A percentile compares a stretch with the other conserved stretches of the same genome.
phyloP scores from a whole-genome alignment of 352 stramenopile species.

The Hyaloperonospora brassicae region DNA sequence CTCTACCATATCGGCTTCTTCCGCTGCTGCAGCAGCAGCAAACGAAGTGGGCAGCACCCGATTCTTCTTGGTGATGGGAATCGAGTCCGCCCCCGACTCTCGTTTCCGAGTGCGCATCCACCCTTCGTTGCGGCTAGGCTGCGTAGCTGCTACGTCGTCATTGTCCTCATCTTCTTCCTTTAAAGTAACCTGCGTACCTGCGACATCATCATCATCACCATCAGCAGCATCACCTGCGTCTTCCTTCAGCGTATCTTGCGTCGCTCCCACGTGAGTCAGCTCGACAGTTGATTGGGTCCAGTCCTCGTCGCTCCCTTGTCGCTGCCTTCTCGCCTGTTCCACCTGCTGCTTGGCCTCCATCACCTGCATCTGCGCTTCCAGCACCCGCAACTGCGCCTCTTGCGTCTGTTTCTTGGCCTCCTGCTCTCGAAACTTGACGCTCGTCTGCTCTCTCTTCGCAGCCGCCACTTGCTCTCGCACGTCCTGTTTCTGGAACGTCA shows the following conservation, averaged over 20 bases:
- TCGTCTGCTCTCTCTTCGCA: constrained; percentile 8
- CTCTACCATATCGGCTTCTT: constrained; percentile 6
- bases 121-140: constrained; percentile 14
- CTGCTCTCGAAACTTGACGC: constrained; percentile 2
- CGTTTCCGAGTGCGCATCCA: constrained; percentile 19
- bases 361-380: constrained; percentile 19
- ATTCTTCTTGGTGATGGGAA: constrained; percentile 20
- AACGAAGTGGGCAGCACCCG: constrained; percentile 24
- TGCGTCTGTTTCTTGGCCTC: constrained; percentile 18
- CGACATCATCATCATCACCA: constrained; percentile 16
- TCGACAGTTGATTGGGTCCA: constrained; percentile 7
- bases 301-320: constrained; percentile 8
- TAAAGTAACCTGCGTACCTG: constrained; percentile 8
- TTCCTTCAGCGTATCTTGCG: constrained; percentile 1
- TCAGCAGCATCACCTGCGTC: constrained; percentile 2
- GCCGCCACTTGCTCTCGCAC: constrained; percentile 28
- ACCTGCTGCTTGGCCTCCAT: constrained; percentile 22
- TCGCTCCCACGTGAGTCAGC: constrained; percentile 10
- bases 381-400: constrained; percentile 9
- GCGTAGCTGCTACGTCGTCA: constrained; percentile 22
- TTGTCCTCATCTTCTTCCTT: constrained; percentile 7
- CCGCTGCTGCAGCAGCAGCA: constrained; percentile 8
- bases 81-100: constrained; percentile 10
- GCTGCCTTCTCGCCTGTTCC: constrained; percentile 12
- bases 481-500: constrained; percentile 71